A percentile compares a stretch with the other conserved stretches of the same genome.
Evolutionary conservation across 805 yeast genomes (phyloP).

Genomic region (Ogataea dorogensis): DNA sequence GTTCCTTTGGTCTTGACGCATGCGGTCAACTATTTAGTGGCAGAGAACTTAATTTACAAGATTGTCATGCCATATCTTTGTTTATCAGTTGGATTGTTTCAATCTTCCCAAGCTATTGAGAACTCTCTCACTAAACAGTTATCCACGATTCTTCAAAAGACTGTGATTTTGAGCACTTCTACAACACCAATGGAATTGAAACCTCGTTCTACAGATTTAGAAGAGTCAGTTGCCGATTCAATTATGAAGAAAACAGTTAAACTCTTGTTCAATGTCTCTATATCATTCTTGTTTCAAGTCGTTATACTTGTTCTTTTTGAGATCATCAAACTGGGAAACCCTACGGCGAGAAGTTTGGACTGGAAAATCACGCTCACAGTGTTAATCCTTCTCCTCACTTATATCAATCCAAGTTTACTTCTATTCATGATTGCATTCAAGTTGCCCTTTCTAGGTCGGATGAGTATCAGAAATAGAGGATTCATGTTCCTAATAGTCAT

Average conservation of each 20-base stretch:
- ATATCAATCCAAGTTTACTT: constrained; percentile 43
- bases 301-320: constrained; percentile 31
- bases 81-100: constrained; percentile 5
- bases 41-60: constrained; percentile 18
- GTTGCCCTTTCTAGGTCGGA: constrained; percentile 8
- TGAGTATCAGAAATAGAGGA: constrained; percentile 7
- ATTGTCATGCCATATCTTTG: constrained; percentile 15
- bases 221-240: background rate
- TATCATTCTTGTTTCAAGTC: constrained; percentile 31
- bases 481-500: constrained; percentile 12
- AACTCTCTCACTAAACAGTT: constrained; percentile 15
- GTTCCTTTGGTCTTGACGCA: constrained; percentile 16
- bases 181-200: background rate
- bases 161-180: constrained; percentile 1
- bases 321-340: constrained; percentile 24
- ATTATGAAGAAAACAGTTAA: constrained; percentile 3
- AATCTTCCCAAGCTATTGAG: constrained; percentile 6
- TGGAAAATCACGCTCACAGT: constrained; percentile 41
- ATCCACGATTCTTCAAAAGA: constrained; percentile 8
- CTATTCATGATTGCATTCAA: constrained; percentile 9
- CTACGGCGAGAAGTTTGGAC: constrained; percentile 31
- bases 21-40: constrained; percentile 18
- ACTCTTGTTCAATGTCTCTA: constrained; percentile 22
- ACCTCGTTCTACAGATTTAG: background rate
- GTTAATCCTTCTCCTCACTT: constrained; percentile 39